Evolutionary conservation across 2,329 filamentous ascomycete species (phyloP).

Genomic region (Monosporascus sp.): DNA sequence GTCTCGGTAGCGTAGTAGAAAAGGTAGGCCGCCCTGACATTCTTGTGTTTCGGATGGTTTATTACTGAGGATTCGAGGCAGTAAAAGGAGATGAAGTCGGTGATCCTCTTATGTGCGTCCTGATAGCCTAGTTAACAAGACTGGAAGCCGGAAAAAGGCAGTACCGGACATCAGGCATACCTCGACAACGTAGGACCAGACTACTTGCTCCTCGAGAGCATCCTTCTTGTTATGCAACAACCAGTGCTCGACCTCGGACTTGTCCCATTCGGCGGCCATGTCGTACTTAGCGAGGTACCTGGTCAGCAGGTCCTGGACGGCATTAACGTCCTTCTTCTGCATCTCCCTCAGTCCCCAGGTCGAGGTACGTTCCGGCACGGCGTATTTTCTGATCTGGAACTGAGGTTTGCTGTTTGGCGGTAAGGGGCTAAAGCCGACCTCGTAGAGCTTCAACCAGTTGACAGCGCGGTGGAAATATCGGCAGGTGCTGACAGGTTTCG

Average conservation of each 20-base stretch:
- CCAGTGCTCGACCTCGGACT: slow-evolving; percentile 84
- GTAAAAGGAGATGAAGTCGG: slow-evolving; percentile 97
- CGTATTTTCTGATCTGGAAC: slow-evolving; percentile 81
- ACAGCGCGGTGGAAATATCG: slow-evolving; percentile 92
- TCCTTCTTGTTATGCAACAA: slow-evolving; percentile 64
- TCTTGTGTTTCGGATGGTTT: slow-evolving; percentile 68
- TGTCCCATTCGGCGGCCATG: slow-evolving; percentile 74
- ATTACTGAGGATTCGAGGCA: slow-evolving; percentile 90
- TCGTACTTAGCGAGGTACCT: slow-evolving; percentile 77
- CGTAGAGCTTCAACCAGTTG: slow-evolving; percentile 94
- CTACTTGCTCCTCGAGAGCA: slow-evolving; percentile 66
- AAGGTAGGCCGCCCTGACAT: slow-evolving; percentile 85
- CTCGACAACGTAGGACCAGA: slow-evolving; percentile 92
- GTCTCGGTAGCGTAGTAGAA: slow-evolving; percentile 93
- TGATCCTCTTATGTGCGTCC: slow-evolving; percentile 70
- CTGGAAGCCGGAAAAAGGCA: slow-evolving; percentile 3
- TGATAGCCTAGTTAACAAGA: slow-evolving; percentile 20
- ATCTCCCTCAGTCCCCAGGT: slow-evolving; percentile 76
- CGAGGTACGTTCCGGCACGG: slow-evolving; percentile 67
- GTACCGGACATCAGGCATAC: slow-evolving; percentile 33
- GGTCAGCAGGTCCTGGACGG: slow-evolving; percentile 67
- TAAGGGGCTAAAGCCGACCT: slow-evolving; percentile 88
- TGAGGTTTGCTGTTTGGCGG: slow-evolving; percentile 77
- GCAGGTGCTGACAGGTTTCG: slow-evolving; percentile 86
- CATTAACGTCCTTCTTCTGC: slow-evolving; percentile 70